Evolutionary conservation across 257 asterid genomes (phyloP), one percentile per base, ranked within the genome.

Genomic region (Striga asiatica): DNA sequence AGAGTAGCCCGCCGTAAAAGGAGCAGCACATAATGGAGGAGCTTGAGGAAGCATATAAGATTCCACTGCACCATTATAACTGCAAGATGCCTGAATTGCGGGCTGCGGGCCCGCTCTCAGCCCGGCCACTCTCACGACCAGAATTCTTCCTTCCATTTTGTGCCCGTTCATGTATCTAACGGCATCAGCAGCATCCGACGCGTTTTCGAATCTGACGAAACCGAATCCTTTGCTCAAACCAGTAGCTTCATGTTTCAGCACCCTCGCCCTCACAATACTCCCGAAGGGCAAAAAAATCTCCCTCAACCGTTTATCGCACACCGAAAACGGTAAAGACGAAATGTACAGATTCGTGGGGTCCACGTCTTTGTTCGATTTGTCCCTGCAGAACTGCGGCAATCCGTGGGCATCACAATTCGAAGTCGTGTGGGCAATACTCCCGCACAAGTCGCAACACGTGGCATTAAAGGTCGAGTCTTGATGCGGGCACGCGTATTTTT

Each of bases 201-300:
- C 28, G 47, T 56, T 31, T 12, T 67, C 65, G 17, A 60, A 73
- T 49, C 61, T 61, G 8, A 73, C 70, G 54, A 73, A 73, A 10
- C 79, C 79, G 16, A 60, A 69, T 24, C 79, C 75, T 61, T 61
- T 73, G 54, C 65, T 65, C 55, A 61, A 43, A 25, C 73, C 79
- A 35, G 73, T 50, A n/a, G 27, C n/a, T 28, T 25, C 61, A 60
- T 73, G 70, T 63, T 38, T 61, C 21, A 65, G 39, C 8, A 73
- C 70, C 41, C 58, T 39, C 3, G 73, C 53, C 6, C 19, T 67
- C n/a, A 24, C 25, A 2, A 73, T 61, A 31, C 54, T 61, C 24
- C 79, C 79, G 14, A 73, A 69, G 20, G 72, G 75, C 7, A 58
- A 56, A 65, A 73, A 73, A 22, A 73, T 52, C 42, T 65, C 69